Conservation (phyloP, 169 alveolate genomes). For the Eimeria tenella region DNA sequence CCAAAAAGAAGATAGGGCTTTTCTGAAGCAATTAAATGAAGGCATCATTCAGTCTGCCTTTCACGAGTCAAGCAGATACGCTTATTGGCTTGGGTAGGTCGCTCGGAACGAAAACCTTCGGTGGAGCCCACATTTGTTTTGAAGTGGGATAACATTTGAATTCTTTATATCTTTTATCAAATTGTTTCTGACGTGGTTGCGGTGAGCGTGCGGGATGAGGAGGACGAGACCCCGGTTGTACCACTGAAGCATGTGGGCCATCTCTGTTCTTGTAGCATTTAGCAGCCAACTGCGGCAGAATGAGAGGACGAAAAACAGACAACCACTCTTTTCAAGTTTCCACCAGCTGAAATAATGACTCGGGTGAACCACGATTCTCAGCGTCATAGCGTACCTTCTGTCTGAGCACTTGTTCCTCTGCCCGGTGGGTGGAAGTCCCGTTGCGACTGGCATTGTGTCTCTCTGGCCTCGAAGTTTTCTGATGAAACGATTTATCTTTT, state of each 20-base stretch:
- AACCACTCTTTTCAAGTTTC: not conserved
- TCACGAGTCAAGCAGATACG: not conserved
- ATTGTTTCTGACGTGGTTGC: conserved; percentile 12
- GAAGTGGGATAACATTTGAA: conserved; percentile 59
- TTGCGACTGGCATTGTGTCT: conserved; percentile 16
- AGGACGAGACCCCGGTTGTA: not conserved
- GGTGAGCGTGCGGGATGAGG: not conserved
- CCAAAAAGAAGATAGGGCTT: too few relatives aligned
- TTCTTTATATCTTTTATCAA: conserved; percentile 45
- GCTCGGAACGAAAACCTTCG: conserved; percentile 50
- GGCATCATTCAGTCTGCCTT: too few relatives aligned
- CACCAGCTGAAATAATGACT: not conserved
- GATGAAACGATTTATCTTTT: not conserved
- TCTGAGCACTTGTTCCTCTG: not conserved
- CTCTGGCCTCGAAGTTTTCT: not conserved
- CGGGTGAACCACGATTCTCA: too few relatives aligned
- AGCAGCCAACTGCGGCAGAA: conserved; percentile 44
- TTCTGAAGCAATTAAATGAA: too few relatives aligned
- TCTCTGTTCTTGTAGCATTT: conserved; percentile 59
- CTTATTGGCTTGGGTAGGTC: conserved; percentile 60
- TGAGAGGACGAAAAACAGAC: not conserved
- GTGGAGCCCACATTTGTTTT: conserved; percentile 70
- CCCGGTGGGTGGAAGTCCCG: conserved; percentile 1
- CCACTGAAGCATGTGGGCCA: conserved; percentile 3
- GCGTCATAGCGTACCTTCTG: conserved; percentile 22